A percentile compares a stretch with the other conserved stretches of the same genome.
Conservation (phyloP, 257 asterid species). For the Craterostigma plantagineum region DNA sequence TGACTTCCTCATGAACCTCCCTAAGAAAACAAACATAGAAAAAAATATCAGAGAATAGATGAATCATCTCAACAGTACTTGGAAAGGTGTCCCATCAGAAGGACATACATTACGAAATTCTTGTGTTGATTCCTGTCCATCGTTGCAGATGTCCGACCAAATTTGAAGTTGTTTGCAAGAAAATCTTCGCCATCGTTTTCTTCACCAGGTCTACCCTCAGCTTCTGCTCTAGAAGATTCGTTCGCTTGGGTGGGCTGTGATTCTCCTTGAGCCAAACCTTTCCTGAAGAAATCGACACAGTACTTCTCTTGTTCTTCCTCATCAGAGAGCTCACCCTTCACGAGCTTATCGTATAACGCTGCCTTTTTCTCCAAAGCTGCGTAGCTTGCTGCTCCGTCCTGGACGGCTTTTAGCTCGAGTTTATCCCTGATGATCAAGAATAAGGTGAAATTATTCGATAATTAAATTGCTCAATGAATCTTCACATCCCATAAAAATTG, state of each 20-base stretch:
- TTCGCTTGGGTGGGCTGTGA: slow-evolving; percentile 16
- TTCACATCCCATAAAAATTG: background rate
- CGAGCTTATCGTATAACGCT: slow-evolving; percentile 59
- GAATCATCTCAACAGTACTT: background rate
- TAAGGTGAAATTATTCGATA: background rate
- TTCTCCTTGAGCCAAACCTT: slow-evolving; percentile 38
- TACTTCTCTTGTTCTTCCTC: slow-evolving; percentile 88
- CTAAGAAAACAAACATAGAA: slow-evolving; percentile 21
- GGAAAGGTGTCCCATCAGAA: background rate
- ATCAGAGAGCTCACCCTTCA: slow-evolving; percentile 75
- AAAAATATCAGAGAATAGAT: background rate
- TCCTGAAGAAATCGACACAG: slow-evolving; percentile 85
- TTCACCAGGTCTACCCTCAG: slow-evolving; percentile 11
- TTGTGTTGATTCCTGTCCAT: slow-evolving; percentile 63
- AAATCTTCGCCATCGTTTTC: slow-evolving; percentile 26
- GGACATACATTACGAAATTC: slow-evolving; percentile 73
- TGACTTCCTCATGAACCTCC: slow-evolving; percentile 96
- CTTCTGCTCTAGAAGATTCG: slow-evolving; percentile 15
- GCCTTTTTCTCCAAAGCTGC: slow-evolving; percentile 90
- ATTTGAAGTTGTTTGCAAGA: slow-evolving; percentile 19
- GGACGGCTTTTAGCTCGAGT: slow-evolving; percentile 79
- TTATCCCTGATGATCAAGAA: slow-evolving; percentile 47
- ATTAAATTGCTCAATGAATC: background rate
- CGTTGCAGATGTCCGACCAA: slow-evolving; percentile 38
- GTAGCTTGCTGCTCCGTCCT: slow-evolving; percentile 80